phyloP scores from a whole-genome alignment of 2,329 filamentous ascomycete species.

The Fusarium subglutinans region DNA sequence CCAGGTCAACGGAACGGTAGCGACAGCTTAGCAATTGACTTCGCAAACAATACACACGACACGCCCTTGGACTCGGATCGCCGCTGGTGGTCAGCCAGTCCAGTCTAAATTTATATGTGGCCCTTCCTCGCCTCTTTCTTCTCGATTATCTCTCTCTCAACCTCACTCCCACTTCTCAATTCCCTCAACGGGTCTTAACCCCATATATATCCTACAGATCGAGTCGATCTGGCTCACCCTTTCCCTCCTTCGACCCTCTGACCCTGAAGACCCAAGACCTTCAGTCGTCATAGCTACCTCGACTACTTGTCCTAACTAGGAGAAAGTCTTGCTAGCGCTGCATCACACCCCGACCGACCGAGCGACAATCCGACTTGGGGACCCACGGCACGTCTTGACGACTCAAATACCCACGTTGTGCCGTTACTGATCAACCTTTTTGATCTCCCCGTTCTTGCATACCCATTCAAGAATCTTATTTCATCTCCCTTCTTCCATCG shows the following conservation, averaged over 20 bases:
- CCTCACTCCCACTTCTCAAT: slow-evolving; percentile 11
- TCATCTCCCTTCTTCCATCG: neutral
- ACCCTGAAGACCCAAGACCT: neutral
- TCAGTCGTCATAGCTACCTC: slow-evolving; percentile 27
- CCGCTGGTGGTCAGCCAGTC: slow-evolving; percentile 24
- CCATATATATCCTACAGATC: slow-evolving; percentile 21
- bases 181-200: slow-evolving; percentile 6
- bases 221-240: slow-evolving; percentile 16
- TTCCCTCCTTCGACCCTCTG: neutral
- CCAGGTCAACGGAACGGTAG: neutral
- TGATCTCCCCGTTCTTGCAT: slow-evolving; percentile 28
- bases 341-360: slow-evolving; percentile 40
- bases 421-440: slow-evolving; percentile 15
- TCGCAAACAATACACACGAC: neutral
- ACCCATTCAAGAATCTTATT: neutral
- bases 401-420: slow-evolving; percentile 27
- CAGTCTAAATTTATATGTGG: slow-evolving; percentile 38
- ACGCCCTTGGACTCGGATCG: slow-evolving; percentile 25
- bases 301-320: slow-evolving; percentile 37
- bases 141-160: neutral
- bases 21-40: slow-evolving; percentile 5
- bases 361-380: slow-evolving; percentile 39
- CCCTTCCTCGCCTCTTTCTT: slow-evolving; percentile 31
- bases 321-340: slow-evolving; percentile 32
- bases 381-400: slow-evolving; percentile 14